Conservation (phyloP, 2,329 filamentous ascomycete species). For the Samsoniella hepiali region DNA sequence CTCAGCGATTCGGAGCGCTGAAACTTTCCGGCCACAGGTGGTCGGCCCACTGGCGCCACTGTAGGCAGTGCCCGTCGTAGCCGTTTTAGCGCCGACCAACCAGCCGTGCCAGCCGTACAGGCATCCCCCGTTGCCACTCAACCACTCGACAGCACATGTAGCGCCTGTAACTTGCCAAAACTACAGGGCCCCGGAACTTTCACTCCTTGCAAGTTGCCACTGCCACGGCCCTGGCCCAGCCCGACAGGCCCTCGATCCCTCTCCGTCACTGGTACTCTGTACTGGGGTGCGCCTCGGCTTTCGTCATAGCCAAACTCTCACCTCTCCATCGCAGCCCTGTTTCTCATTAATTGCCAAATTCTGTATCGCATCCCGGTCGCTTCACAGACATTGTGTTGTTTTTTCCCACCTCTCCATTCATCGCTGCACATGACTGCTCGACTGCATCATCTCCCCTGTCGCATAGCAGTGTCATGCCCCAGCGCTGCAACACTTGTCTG, state of each 20-base stretch:
- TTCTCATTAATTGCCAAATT: background rate
- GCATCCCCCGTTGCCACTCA: background rate
- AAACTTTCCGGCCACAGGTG: background rate
- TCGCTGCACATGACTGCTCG: background rate
- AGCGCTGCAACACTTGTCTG: constrained; percentile 9
- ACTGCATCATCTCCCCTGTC: background rate
- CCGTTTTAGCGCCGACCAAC: background rate
- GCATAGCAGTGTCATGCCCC: constrained; percentile 15
- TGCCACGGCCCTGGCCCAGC: background rate
- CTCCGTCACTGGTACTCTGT: too few relatives aligned
- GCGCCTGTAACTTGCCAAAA: background rate
- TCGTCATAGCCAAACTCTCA: background rate
- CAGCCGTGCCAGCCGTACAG: constrained; percentile 7
- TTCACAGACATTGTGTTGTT: background rate
- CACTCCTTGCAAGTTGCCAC: background rate
- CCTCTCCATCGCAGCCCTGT: background rate
- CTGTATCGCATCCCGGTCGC: background rate
- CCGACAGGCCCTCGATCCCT: too few relatives aligned
- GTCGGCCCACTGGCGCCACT: background rate
- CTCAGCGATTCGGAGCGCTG: background rate
- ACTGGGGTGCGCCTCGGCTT: background rate
- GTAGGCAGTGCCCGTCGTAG: background rate
- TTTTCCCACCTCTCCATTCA: background rate
- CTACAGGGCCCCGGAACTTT: background rate
- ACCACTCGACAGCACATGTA: background rate